Percentiles rank a stretch among this genome's conserved stretches.
phyloP scores from a whole-genome alignment of 306 rosid species.

The Gleditsia sinensis region DNA sequence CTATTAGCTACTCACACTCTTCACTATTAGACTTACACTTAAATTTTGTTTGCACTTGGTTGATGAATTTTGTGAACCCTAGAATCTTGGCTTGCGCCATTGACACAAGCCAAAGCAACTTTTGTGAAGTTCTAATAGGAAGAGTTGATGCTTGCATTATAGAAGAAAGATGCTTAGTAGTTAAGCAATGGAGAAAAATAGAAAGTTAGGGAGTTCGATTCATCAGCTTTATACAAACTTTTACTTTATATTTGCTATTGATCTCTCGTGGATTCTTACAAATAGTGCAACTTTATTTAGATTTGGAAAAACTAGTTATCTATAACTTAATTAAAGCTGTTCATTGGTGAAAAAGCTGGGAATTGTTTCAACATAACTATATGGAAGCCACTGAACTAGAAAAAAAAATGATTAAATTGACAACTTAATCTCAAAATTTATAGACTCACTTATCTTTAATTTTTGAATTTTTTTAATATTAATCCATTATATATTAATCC shows the following conservation, averaged over 20 bases:
- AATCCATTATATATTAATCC: no score
- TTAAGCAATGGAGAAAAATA: no score
- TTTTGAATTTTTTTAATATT: no score
- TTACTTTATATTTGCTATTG: background rate
- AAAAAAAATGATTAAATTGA: background rate
- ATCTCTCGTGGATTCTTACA: background rate
- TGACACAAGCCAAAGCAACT: constrained; percentile 7
- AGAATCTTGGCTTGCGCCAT: constrained; percentile 32
- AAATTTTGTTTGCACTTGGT: constrained; percentile 39
- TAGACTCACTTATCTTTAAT: no score
- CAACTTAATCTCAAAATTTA: no score
- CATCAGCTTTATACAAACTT: background rate
- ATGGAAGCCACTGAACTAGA: constrained; percentile 25
- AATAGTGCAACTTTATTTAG: constrained; percentile 15
- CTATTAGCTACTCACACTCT: no score
- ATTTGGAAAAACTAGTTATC: background rate
- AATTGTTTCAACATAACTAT: constrained; percentile 12
- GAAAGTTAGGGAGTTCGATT: background rate
- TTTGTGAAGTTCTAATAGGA: background rate
- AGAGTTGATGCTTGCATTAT: constrained; percentile 13
- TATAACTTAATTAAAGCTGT: constrained; percentile 2
- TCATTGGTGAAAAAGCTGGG: constrained; percentile 31
- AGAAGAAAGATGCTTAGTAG: background rate
- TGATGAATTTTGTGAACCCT: constrained; percentile 39
- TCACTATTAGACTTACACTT: no score